A percentile compares a stretch with the other conserved stretches of the same genome.
Evolutionary conservation across 2,329 filamentous ascomycete species (phyloP).

Genomic region (Xylaria sp.): DNA sequence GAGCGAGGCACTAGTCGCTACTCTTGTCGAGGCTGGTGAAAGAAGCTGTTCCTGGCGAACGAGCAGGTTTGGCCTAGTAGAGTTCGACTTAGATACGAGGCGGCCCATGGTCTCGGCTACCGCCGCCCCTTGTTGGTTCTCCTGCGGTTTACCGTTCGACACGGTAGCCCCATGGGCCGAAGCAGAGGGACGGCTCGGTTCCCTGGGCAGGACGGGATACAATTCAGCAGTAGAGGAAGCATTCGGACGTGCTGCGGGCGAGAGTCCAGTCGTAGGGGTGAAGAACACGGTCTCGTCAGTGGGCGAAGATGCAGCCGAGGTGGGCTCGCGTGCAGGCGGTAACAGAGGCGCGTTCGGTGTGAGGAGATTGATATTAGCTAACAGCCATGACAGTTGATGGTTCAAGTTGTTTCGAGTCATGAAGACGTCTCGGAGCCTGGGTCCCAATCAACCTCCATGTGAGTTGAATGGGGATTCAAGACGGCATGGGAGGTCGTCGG

Average conservation of each 20-base stretch:
- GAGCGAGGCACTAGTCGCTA: slow-evolving; percentile 42
- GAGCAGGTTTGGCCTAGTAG: slow-evolving; percentile 53
- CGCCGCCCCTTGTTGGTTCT: slow-evolving; percentile 26
- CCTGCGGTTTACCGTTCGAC: slow-evolving; percentile 28
- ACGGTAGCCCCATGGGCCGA: slow-evolving; percentile 34
- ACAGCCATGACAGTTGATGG: slow-evolving; percentile 63
- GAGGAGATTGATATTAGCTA: slow-evolving; percentile 53
- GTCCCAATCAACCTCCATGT: slow-evolving; percentile 44
- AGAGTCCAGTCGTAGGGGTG: slow-evolving; percentile 23
- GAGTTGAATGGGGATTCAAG: slow-evolving; percentile 29
- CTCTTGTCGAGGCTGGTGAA: slow-evolving; percentile 48
- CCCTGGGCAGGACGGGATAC: slow-evolving; percentile 33
- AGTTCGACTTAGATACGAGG: slow-evolving; percentile 50
- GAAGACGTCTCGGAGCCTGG: slow-evolving; percentile 50
- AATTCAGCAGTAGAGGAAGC: slow-evolving; percentile 20
- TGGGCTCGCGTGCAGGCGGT: slow-evolving; percentile 39
- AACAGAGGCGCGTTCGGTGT: slow-evolving; percentile 48
- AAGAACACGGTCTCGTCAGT: slow-evolving; percentile 35
- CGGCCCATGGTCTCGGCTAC: slow-evolving; percentile 49
- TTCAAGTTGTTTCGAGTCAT: slow-evolving; percentile 68
- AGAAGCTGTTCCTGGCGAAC: slow-evolving; percentile 50
- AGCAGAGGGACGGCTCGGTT: slow-evolving; percentile 20
- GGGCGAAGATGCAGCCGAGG: slow-evolving; percentile 31
- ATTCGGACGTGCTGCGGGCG: slow-evolving; percentile 29
- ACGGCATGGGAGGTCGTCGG: slow-evolving; percentile 15